phyloP scores from a whole-genome alignment of 768 basidiomycete species.

The Amanita molliuscula region DNA sequence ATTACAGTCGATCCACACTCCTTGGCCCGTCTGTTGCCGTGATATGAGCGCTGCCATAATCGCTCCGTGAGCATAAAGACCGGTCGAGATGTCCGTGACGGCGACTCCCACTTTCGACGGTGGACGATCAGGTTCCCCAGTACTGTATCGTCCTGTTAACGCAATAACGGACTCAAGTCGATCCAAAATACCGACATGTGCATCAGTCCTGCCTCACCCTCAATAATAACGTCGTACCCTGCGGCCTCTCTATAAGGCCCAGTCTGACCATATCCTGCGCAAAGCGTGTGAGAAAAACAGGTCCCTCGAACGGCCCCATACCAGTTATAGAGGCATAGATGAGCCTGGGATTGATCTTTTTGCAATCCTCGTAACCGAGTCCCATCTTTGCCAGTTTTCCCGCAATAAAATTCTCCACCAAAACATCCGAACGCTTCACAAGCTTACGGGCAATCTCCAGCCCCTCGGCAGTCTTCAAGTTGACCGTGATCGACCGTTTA shows the following conservation, averaged over 20 bases:
- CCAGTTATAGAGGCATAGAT: slow-evolving; percentile 90
- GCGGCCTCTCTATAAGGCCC: slow-evolving; percentile 79
- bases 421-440: slow-evolving; percentile 65
- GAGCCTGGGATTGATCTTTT: slow-evolving; percentile 63
- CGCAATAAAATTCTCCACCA: slow-evolving; percentile 83
- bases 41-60: slow-evolving; percentile 86
- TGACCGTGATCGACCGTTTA: slow-evolving; percentile 82
- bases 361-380: slow-evolving; percentile 77
- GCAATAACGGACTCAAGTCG: slow-evolving; percentile 2
- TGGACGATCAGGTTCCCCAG: slow-evolving; percentile 77
- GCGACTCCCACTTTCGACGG: slow-evolving; percentile 96
- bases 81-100: slow-evolving; percentile 81
- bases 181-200: slow-evolving; percentile 55
- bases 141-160: slow-evolving; percentile 32
- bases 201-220: slow-evolving; percentile 91
- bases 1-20: slow-evolving; percentile 88
- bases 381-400: slow-evolving; percentile 83
- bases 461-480: slow-evolving; percentile 76
- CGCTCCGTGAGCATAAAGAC: slow-evolving; percentile 85
- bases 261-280: slow-evolving; percentile 51
- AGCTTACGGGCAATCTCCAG: slow-evolving; percentile 65
- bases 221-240: slow-evolving; percentile 82
- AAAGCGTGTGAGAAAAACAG: not conserved
- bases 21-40: slow-evolving; percentile 73
- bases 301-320: slow-evolving; percentile 17